A percentile compares a stretch with the other conserved stretches of the same genome.
Conservation (phyloP, 2,329 filamentous ascomycete genomes). For the Scleromitrula shiraiana region DNA sequence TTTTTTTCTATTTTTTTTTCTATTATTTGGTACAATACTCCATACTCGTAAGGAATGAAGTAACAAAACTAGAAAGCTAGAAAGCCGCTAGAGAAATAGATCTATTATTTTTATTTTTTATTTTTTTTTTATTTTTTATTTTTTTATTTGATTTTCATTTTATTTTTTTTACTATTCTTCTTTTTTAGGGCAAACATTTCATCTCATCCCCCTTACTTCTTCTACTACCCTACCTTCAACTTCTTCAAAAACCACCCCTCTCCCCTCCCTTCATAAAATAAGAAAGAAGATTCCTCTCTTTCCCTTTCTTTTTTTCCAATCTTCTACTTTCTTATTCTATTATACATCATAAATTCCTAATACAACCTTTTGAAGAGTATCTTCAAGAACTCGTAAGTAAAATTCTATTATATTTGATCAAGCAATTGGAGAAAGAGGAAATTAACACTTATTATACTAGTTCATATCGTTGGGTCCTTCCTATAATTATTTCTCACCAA, state of each 20-base stretch:
- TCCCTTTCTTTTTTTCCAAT: neutral
- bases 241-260: neutral
- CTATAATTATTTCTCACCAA: slow-evolving; percentile 1
- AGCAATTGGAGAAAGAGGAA: neutral
- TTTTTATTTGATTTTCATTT: too few species aligned
- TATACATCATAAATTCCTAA: too few species aligned
- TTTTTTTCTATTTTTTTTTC: too few species aligned
- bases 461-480: slow-evolving; percentile 2
- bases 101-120: too few species aligned
- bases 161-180: too few species aligned
- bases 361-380: slow-evolving; percentile 4
- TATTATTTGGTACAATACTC: too few species aligned
- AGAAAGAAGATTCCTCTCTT: neutral
- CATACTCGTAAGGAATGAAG: too few species aligned
- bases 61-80: too few species aligned
- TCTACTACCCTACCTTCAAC: neutral
- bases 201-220: neutral
- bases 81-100: too few species aligned
- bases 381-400: neutral
- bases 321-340: neutral
- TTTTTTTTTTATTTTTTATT: too few species aligned
- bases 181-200: too few species aligned
- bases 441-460: neutral
- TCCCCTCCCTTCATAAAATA: neutral
- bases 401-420: neutral